Evolutionary conservation across 2,329 filamentous ascomycete genomes (phyloP), one percentile per base, ranked within the genome.

Genomic region (Stachybotrys chartarum): DNA sequence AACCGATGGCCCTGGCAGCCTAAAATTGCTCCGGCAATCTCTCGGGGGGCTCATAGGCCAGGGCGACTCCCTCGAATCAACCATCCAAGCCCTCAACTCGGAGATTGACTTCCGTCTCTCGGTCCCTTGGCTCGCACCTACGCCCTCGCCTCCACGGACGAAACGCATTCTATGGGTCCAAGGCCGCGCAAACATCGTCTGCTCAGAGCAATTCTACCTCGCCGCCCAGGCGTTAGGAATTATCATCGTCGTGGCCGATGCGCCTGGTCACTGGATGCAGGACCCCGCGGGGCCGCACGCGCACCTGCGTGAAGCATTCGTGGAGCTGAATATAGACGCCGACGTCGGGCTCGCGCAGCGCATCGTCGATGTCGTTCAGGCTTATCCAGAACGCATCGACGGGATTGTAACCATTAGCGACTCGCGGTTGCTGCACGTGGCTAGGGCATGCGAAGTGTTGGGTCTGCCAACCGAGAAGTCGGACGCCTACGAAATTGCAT

Each of bases 191-290:
- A 50, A 59, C 48, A 53, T 59, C 31, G 55, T 49, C 47, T 44
- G 49, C 48, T 53, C 35, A 14, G 42, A 51, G 16, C n/a, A n/a
- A n/a, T n/a, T n/a, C n/a, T 60, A 58, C 54, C 24, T 58, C 6
- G 64, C 67, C 7, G 70, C 70, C 11, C 51, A 53, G 18, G 69
- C 70, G 2, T 61, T 75, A 3, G 70, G 70, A 4, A 69, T 76
- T 42, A 58, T 60, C 0, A 49, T 76, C 1, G 65, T 75, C 30
- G 61, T 75, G 7, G 42, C 74, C 14, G 73, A 74, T 54, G 55
- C 64, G 14, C 59, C 65, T 0, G 71, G 68, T 6, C 71, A 75
- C 59, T 75, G 72, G 71, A 59, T 75, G n/a, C 58, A 72, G 56
- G 59, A 61, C 12, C 54, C 57, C 30, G 46, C 17, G 6, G 50